phyloP scores from a whole-genome alignment of 1,139 yeast species.

The Saccharomyces uvarum region DNA sequence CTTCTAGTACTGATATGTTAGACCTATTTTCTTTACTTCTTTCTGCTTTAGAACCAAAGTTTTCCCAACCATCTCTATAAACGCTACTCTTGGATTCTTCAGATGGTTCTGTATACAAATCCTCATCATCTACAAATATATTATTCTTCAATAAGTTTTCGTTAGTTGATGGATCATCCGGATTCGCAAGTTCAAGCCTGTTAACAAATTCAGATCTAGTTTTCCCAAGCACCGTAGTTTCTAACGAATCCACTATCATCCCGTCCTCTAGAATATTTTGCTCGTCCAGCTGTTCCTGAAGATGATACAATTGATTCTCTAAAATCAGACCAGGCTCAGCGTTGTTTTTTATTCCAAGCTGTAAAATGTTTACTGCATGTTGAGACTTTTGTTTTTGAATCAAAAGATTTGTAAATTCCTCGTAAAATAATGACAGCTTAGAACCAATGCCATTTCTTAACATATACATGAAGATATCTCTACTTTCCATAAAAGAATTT shows the following conservation, averaged over 20 bases:
- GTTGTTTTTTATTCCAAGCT: slow-evolving; percentile 47
- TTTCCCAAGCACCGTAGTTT: neutral
- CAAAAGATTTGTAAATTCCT: slow-evolving; percentile 58
- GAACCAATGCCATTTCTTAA: slow-evolving; percentile 67
- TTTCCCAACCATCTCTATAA: slow-evolving; percentile 39
- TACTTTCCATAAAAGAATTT: slow-evolving; percentile 10
- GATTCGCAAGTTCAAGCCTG: neutral
- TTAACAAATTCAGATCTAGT: neutral
- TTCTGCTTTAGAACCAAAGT: slow-evolving; percentile 44
- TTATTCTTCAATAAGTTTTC: neutral
- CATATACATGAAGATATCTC: slow-evolving; percentile 62
- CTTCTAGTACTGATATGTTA: neutral
- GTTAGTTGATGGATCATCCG: neutral
- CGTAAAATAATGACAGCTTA: slow-evolving; percentile 62
- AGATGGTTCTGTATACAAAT: neutral
- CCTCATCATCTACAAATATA: neutral
- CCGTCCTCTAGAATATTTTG: neutral
- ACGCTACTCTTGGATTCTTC: neutral
- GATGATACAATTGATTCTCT: slow-evolving; percentile 31
- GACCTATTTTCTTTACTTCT: slow-evolving; percentile 58
- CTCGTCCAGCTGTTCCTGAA: neutral
- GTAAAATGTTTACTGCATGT: slow-evolving; percentile 59
- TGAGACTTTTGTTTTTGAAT: slow-evolving; percentile 45
- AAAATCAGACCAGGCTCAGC: slow-evolving; percentile 65
- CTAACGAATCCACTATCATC: neutral